Conservation (phyloP, 441 rosid genomes). For the Corymbia calophylla region DNA sequence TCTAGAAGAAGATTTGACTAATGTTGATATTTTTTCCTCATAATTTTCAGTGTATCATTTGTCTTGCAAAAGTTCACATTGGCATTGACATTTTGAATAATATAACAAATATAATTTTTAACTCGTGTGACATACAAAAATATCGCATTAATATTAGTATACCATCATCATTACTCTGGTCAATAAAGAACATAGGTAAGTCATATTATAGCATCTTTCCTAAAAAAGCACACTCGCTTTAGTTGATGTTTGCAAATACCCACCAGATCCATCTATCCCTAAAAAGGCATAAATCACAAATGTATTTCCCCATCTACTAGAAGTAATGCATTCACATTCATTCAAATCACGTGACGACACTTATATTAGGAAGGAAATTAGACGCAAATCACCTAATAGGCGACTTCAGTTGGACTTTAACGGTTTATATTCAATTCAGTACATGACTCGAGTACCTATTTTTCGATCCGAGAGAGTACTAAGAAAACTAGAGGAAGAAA, state of each 20-base stretch:
- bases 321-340: background rate
- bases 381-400: background rate
- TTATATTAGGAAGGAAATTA: fast-evolving
- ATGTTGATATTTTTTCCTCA: background rate
- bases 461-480: background rate
- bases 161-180: background rate
- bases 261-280: background rate
- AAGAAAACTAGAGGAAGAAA: background rate
- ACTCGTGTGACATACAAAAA: background rate
- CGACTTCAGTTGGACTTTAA: background rate
- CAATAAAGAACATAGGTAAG: fast-evolving
- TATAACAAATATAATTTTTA: background rate
- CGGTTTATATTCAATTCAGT: background rate
- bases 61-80: fast-evolving
- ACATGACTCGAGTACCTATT: background rate
- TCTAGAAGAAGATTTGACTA: background rate
- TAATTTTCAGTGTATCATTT: background rate
- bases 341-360: background rate
- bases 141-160: fast-evolving
- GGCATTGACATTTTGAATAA: fast-evolving
- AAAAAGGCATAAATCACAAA: background rate
- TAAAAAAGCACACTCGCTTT: background rate
- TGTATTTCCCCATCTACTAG: background rate
- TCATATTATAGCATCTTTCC: background rate
- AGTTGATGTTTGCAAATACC: background rate